phyloP scores from a whole-genome alignment of 2,329 filamentous ascomycete genomes.

The Lecanicillium sp. region DNA sequence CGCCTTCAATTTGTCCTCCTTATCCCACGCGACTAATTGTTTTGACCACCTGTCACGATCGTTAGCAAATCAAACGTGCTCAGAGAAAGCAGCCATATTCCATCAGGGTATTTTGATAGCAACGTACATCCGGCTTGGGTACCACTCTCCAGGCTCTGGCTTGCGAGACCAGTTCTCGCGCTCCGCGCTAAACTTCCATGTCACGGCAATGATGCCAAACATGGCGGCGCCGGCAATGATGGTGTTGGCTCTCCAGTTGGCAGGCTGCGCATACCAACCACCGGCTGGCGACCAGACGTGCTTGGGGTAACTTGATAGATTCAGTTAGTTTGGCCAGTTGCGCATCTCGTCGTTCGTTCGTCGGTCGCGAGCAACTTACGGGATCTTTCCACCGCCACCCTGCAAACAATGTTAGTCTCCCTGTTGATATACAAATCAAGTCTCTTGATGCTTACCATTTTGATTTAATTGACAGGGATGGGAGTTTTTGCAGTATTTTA shows the following conservation, averaged over 20 bases:
- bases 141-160: slow-evolving; percentile 70
- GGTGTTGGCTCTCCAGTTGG: slow-evolving; percentile 94
- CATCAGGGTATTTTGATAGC: not conserved
- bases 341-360: slow-evolving; percentile 13
- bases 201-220: slow-evolving; percentile 57
- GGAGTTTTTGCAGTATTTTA: slow-evolving; percentile 18
- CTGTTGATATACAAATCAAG: no score
- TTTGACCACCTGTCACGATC: slow-evolving; percentile 31
- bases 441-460: slow-evolving; percentile 44
- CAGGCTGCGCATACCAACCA: slow-evolving; percentile 93
- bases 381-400: slow-evolving; percentile 67
- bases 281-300: slow-evolving; percentile 98
- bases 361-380: slow-evolving; percentile 32
- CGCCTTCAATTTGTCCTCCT: slow-evolving; percentile 29
- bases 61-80: slow-evolving; percentile 5
- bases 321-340: slow-evolving; percentile 12
- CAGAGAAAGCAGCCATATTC: no score
- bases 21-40: slow-evolving; percentile 36
- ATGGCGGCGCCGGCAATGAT: slow-evolving; percentile 62
- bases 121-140: slow-evolving; percentile 74
- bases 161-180: slow-evolving; percentile 65
- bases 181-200: slow-evolving; percentile 66
- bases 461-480: slow-evolving; percentile 30
- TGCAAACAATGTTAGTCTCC: slow-evolving; percentile 37
- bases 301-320: slow-evolving; percentile 72